These are phyloP conservation scores for Saturnispora dispora DNA, from an alignment of 805 yeast species.

Conservation along the genomic window DNA sequence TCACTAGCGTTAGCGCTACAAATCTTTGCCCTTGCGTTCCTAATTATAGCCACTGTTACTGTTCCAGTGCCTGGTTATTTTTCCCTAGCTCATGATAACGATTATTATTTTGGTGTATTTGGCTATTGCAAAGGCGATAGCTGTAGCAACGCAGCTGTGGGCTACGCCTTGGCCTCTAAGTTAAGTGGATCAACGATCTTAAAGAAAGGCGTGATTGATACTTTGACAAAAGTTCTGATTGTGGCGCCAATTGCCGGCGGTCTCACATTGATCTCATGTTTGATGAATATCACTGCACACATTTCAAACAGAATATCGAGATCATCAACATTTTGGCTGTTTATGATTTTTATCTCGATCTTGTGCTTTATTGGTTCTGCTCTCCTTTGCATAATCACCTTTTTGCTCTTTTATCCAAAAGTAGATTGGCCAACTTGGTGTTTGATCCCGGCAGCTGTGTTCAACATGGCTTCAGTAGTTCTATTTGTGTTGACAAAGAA, in stretches of 20 bases:
- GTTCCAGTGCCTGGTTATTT: constrained; percentile 48
- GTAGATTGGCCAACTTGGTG: constrained; percentile 69
- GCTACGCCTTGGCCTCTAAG: constrained; percentile 28
- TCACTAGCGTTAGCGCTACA: constrained; percentile 35
- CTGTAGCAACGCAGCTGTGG: constrained; percentile 30
- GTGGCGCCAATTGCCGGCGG: constrained; percentile 63
- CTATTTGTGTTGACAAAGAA: constrained; percentile 34
- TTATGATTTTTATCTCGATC: constrained; percentile 37
- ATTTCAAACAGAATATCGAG: not conserved
- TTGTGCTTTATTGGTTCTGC: constrained; percentile 48
- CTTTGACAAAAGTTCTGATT: constrained; percentile 46
- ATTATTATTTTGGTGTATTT: constrained; percentile 50
- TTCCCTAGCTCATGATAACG: constrained; percentile 38
- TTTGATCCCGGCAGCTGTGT: constrained; percentile 55
- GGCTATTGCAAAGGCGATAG: constrained; percentile 44
- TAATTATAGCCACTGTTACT: constrained; percentile 52
- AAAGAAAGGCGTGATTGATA: constrained; percentile 36
- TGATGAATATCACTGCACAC: constrained; percentile 28
- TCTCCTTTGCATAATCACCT: constrained; percentile 43
- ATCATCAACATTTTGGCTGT: constrained; percentile 27
- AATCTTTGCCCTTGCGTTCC: constrained; percentile 49
- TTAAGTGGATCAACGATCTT: constrained; percentile 37
- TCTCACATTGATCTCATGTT: constrained; percentile 39
- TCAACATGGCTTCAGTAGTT: constrained; percentile 44
- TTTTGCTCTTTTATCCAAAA: constrained; percentile 55